phyloP scores from a whole-genome alignment of 164 flowering plant genomes.

The Vitis riparia region DNA sequence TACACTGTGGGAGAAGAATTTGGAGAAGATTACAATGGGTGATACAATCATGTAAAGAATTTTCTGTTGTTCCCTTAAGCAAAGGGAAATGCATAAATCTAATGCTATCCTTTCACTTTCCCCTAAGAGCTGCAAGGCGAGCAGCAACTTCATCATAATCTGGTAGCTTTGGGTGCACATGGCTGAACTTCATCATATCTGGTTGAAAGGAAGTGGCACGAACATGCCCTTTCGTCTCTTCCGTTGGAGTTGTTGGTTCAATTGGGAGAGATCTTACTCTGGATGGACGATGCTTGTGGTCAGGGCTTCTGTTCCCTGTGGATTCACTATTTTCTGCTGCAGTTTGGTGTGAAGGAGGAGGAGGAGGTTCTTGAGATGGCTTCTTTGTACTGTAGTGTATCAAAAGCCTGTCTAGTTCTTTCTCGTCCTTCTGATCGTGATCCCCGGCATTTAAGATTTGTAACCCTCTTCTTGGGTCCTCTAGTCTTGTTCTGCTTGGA shows the following conservation, averaged over 20 bases:
- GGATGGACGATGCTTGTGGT: background rate
- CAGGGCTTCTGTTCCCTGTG: background rate
- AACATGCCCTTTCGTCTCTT: background rate
- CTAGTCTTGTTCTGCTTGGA: no score
- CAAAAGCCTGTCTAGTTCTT: constrained; percentile 29
- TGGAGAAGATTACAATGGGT: no score
- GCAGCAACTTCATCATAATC: constrained; percentile 64
- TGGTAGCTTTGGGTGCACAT: constrained; percentile 69
- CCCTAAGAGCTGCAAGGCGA: constrained; percentile 11
- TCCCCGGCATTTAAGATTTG: no score
- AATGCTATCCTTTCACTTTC: background rate
- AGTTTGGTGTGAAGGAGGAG: background rate
- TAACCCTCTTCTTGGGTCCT: background rate
- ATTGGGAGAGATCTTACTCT: constrained; percentile 16
- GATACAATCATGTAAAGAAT: no score
- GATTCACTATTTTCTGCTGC: background rate
- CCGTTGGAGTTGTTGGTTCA: constrained; percentile 1
- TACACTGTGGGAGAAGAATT: no score
- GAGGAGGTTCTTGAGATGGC: constrained; percentile 10
- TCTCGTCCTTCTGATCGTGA: constrained; percentile 28
- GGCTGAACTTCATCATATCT: constrained; percentile 21
- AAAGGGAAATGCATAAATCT: no score
- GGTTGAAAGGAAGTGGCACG: constrained; percentile 22
- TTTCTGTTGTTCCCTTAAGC: no score
- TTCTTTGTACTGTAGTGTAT: constrained; percentile 33